Evolutionary conservation across 495 filamentous ascomycete species (phyloP).

Genomic region (Hyaloscypha hepaticicola): DNA sequence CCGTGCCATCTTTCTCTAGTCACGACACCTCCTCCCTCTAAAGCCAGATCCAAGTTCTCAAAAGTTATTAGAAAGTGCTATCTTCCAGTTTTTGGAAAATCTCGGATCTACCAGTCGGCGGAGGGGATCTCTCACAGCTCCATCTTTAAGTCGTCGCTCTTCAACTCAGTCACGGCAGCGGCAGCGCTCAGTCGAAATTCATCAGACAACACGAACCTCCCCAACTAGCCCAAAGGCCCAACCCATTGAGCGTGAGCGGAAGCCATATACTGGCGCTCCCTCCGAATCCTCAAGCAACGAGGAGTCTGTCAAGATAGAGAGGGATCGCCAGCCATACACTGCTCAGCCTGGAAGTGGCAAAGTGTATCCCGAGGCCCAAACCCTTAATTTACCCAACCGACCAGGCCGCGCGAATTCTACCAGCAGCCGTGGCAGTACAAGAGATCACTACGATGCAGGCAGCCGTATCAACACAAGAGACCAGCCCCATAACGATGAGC

Average conservation of each 20-base stretch:
- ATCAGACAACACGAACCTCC: slow-evolving; percentile 22
- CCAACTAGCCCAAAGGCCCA: slow-evolving; percentile 23
- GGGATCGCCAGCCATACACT: slow-evolving; percentile 31
- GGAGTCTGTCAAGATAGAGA: slow-evolving; percentile 30
- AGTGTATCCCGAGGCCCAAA: slow-evolving; percentile 18
- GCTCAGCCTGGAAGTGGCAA: slow-evolving; percentile 29
- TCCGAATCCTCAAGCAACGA: slow-evolving; percentile 20
- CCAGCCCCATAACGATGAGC: background rate
- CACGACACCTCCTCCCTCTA: slow-evolving; percentile 66
- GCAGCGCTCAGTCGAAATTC: slow-evolving; percentile 27
- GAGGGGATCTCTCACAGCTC: slow-evolving; percentile 23
- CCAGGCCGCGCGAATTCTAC: slow-evolving; percentile 25
- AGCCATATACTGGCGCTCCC: slow-evolving; percentile 27
- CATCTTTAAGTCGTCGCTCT: slow-evolving; percentile 19
- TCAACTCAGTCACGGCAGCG: slow-evolving; percentile 20
- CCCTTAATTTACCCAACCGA: slow-evolving; percentile 1
- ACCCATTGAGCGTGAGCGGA: slow-evolving; percentile 30
- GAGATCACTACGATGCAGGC: background rate
- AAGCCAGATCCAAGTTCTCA: slow-evolving; percentile 24
- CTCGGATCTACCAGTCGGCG: slow-evolving; percentile 21
- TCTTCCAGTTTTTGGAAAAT: slow-evolving; percentile 28
- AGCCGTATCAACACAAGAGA: slow-evolving; percentile 2
- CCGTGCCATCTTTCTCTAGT: slow-evolving; percentile 22
- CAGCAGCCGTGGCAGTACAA: slow-evolving; percentile 13
- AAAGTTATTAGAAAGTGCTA: slow-evolving; percentile 25